Conservation (phyloP, 345 rosid species). For the Hibiscus tridactylites region DNA sequence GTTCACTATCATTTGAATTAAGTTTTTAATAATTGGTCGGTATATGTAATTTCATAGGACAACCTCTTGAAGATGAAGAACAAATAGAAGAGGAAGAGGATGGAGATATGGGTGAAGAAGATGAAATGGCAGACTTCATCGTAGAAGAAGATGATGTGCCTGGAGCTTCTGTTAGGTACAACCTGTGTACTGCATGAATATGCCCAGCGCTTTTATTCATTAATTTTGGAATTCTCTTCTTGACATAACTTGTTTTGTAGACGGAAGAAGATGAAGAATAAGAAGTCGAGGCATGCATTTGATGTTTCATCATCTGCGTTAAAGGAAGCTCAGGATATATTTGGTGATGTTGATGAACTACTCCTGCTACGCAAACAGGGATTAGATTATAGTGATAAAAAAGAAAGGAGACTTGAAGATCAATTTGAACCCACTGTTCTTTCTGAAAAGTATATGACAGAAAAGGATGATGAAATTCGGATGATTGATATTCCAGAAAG, state of each 20-base stretch:
- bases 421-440: constrained; percentile 85
- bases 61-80: constrained; percentile 72
- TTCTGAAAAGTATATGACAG: constrained; percentile 92
- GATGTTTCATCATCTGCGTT: constrained; percentile 66
- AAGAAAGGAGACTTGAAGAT: constrained; percentile 78
- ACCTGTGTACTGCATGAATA: not conserved
- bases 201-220: not conserved
- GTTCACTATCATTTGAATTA: not conserved
- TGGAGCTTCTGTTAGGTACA: constrained; percentile 60
- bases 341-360: constrained; percentile 84
- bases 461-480: constrained; percentile 77
- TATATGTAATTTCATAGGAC: constrained; percentile 26
- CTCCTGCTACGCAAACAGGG: constrained; percentile 58
- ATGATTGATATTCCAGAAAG: constrained; percentile 84
- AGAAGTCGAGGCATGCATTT: constrained; percentile 64
- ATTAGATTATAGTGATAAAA: constrained; percentile 53
- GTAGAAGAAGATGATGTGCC: constrained; percentile 83
- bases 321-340: constrained; percentile 87
- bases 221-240: not conserved
- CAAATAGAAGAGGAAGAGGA: constrained; percentile 73
- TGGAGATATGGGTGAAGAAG: constrained; percentile 76
- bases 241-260: constrained; percentile 31
- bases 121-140: constrained; percentile 95
- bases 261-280: constrained; percentile 51
- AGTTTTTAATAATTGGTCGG: not conserved